Percentiles rank a stretch among this genome's conserved stretches.
Conservation (phyloP, 2,329 filamentous ascomycete genomes). For the Myriosclerotinia duriaeana region DNA sequence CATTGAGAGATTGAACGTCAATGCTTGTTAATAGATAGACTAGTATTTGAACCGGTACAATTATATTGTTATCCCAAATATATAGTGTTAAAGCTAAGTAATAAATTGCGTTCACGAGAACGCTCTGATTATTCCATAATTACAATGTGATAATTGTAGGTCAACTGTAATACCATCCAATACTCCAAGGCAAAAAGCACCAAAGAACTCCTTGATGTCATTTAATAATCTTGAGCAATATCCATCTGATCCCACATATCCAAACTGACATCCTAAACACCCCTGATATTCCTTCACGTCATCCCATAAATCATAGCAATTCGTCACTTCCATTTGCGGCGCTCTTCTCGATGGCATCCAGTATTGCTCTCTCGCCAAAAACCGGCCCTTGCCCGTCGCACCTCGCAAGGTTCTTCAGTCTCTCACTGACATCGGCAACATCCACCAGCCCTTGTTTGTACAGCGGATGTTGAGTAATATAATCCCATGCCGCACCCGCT, state of each 20-base stretch:
- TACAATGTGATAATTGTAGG: neutral
- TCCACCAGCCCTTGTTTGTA: conserved; percentile 78
- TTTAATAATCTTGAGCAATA: neutral
- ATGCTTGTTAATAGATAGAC: too few species aligned
- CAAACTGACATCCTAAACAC: conserved; percentile 10
- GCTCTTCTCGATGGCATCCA: conserved; percentile 74
- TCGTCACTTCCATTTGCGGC: conserved; percentile 77
- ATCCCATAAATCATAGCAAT: conserved; percentile 53
- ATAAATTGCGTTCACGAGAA: neutral
- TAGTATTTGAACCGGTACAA: too few species aligned
- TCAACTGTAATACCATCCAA: neutral
- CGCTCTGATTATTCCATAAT: neutral
- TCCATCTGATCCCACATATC: conserved; percentile 3
- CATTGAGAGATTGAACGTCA: neutral
- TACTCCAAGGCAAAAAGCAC: neutral
- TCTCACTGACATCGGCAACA: conserved; percentile 75
- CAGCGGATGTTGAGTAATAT: conserved; percentile 77
- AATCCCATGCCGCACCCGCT: conserved; percentile 82
- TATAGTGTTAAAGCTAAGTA: neutral
- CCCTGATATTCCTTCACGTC: conserved; percentile 19
- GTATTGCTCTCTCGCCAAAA: conserved; percentile 74
- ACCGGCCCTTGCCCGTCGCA: conserved; percentile 89
- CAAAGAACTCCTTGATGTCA: conserved; percentile 16
- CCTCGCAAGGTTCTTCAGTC: conserved; percentile 69
- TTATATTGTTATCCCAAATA: too few species aligned